Conservation (phyloP, 2,329 filamentous ascomycete genomes). For the Trichoderma harzianum region DNA sequence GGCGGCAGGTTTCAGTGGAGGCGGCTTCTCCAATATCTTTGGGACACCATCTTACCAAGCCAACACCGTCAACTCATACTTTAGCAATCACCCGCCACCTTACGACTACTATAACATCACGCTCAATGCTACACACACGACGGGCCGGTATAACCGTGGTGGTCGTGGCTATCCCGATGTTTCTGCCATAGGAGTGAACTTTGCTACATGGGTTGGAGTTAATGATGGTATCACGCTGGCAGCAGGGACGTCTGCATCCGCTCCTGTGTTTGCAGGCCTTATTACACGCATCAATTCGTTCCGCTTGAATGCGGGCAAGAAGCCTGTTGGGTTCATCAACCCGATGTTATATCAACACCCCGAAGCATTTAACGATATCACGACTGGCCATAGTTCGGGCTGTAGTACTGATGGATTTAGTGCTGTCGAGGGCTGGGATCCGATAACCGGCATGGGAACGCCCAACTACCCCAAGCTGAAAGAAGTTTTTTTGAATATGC, state of each 20-base stretch:
- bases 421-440: slow-evolving; percentile 20
- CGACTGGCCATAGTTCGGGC: slow-evolving; percentile 26
- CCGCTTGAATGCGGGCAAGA: slow-evolving; percentile 25
- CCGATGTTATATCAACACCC: background rate
- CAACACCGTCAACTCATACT: slow-evolving; percentile 38
- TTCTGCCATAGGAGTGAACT: slow-evolving; percentile 40
- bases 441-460: slow-evolving; percentile 13
- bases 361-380: slow-evolving; percentile 4
- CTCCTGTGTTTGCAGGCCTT: slow-evolving; percentile 31
- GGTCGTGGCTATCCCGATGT: slow-evolving; percentile 47
- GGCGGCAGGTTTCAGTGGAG: background rate
- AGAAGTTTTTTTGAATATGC: background rate
- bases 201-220: slow-evolving; percentile 39
- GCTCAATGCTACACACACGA: slow-evolving; percentile 38
- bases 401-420: slow-evolving; percentile 31
- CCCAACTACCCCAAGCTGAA: slow-evolving; percentile 8
- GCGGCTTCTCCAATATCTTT: slow-evolving; percentile 47
- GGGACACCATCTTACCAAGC: slow-evolving; percentile 44
- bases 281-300: slow-evolving; percentile 28
- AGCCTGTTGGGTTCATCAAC: slow-evolving; percentile 3
- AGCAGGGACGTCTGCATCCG: slow-evolving; percentile 45
- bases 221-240: slow-evolving; percentile 39
- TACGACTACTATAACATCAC: background rate
- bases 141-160: slow-evolving; percentile 39
- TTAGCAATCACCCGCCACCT: slow-evolving; percentile 26